Base-by-base conservation (phyloP, 371 early-diverging fungal genomes). In the Mucor velutinosus region DNA sequence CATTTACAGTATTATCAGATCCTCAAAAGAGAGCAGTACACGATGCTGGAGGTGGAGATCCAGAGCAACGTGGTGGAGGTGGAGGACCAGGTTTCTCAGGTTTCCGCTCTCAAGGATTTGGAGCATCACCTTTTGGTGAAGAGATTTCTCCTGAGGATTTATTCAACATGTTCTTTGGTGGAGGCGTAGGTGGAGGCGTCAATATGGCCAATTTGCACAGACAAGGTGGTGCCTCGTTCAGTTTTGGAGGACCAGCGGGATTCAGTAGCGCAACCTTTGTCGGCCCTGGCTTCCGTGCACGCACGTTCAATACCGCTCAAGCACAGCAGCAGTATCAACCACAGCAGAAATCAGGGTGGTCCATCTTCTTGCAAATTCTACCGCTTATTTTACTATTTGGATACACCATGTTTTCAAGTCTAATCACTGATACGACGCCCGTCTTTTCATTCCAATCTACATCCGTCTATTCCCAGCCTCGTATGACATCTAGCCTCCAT, bases 161-260 rank as follows among this genome's bases (percentile, higher is more conserved):
- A 30, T 97, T 97, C 84, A 95, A 95, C 76, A 96, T 96, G 94
- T 97, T 98, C 71, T 97, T 96, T 78, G 92, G 93, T 3, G 95
- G 92, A 17, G 87, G 77, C 5, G 51, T 47, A 39, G 62, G 45
- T 29, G 25, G 58, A 15, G 69, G 69, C 15, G 63, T 64, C 11
- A 59, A 58, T 43, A 60, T 66, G 66, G 67, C 67, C n/a, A 61
- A 66, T 43, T 35, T 66, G 32, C 63, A 63, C 33, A 51, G 67
- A 66, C 62, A 53, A 41, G 64, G 69, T 8, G 60, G 64, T 0
- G 62, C 45, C 23, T 45, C 62, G 15, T 72, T 67, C 15, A 60
- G 57, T 7, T 73, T 74, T 69, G 78, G 74, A 45, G 76, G 76
- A n/a, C 67, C 76, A 37, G 32, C 69, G 25, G 77, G 76, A 14